phyloP scores from a whole-genome alignment of 441 rosid genomes.

The Mallotus repandus region DNA sequence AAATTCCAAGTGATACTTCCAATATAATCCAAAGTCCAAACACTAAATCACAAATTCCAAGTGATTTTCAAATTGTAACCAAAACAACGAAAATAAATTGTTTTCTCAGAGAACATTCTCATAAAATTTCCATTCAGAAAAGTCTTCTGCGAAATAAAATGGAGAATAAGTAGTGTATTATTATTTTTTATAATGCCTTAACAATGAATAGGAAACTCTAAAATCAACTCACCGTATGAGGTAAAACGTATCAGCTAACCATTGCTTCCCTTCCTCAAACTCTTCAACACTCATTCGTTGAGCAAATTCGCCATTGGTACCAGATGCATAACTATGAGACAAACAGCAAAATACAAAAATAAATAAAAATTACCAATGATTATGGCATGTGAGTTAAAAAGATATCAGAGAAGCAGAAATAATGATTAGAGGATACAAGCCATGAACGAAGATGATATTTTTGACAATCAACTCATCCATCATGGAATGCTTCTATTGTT shows the following conservation, averaged over 20 bases:
- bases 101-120: neutral
- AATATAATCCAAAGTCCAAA: neutral
- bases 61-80: neutral
- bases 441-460: neutral
- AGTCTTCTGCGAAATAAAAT: too few species aligned
- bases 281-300: constrained; percentile 69
- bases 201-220: constrained; percentile 8
- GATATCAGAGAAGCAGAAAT: too few species aligned
- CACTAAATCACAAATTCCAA: neutral
- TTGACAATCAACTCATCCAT: neutral
- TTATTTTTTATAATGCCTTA: neutral
- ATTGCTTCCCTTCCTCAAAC: constrained; percentile 74
- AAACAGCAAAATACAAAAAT: constrained; percentile 15
- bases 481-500: neutral
- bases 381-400: constrained; percentile 5
- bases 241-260: constrained; percentile 77
- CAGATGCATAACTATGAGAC: constrained; percentile 40
- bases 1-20: neutral
- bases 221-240: constrained; percentile 68
- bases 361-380: constrained; percentile 10
- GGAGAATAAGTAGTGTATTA: neutral
- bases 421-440: too few species aligned
- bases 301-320: constrained; percentile 39
- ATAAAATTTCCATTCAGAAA: neutral
- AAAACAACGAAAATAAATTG: neutral